phyloP scores from a whole-genome alignment of 441 rosid genomes.

The Populus trichocarpa region DNA sequence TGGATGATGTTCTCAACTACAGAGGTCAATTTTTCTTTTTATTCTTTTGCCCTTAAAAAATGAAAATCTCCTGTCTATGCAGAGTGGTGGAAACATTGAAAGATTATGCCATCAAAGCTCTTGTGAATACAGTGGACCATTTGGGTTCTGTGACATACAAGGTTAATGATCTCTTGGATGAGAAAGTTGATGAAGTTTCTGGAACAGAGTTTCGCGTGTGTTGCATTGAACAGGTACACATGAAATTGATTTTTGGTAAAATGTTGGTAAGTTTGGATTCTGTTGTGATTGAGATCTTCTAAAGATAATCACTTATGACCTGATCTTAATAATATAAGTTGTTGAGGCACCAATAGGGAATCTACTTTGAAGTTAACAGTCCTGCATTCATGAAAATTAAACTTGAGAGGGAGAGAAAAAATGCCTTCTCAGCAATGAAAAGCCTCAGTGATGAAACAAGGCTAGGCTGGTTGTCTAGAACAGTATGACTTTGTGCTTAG shows the following conservation, averaged over 20 bases:
- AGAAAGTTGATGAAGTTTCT: slow-evolving; percentile 77
- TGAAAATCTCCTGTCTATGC: slow-evolving; percentile 24
- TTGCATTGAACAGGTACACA: slow-evolving; percentile 75
- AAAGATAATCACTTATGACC: background rate
- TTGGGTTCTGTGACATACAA: slow-evolving; percentile 88
- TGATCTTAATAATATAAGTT: background rate
- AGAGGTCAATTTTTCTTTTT: slow-evolving; percentile 2
- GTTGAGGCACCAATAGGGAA: background rate
- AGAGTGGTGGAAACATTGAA: slow-evolving; percentile 90
- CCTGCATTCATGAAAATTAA: background rate
- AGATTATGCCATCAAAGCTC: slow-evolving; percentile 91
- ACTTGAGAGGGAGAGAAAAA: background rate
- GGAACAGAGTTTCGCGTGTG: slow-evolving; percentile 74
- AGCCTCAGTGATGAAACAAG: background rate
- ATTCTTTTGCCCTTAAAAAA: background rate
- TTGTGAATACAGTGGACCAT: slow-evolving; percentile 94
- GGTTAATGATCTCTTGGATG: slow-evolving; percentile 80
- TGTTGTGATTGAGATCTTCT: background rate
- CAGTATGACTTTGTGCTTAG: background rate
- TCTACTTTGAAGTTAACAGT: background rate
- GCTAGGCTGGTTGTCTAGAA: background rate
- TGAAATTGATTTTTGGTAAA: too few species aligned
- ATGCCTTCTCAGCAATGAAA: background rate
- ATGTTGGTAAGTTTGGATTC: too few species aligned
- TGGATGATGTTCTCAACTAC: background rate